Evolutionary conservation across 352 stramenopile species (phyloP).

Genomic region (Pythium monospermum): DNA sequence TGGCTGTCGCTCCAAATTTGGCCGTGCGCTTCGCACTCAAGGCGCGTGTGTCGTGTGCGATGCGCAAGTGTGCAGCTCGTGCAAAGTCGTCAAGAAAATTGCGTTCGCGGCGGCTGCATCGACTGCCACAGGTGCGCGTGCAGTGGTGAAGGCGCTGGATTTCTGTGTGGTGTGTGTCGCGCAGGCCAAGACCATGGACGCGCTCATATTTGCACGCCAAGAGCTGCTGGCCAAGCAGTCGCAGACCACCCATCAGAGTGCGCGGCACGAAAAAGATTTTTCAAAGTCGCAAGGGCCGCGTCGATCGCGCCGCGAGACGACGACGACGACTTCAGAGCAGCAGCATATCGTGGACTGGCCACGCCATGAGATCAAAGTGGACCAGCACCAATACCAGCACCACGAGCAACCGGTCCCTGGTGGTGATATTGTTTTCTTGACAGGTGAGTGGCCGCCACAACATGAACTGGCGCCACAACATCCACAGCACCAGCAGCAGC

Average conservation of each 20-base stretch:
- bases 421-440: too few relatives aligned
- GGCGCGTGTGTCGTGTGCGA: background rate
- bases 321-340: background rate
- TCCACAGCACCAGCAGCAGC: too few relatives aligned
- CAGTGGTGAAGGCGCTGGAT: background rate
- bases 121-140: too few relatives aligned
- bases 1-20: background rate
- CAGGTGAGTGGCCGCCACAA: too few relatives aligned
- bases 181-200: background rate
- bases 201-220: background rate
- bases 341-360: too few relatives aligned
- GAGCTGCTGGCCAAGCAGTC: background rate
- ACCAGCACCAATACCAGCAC: too few relatives aligned
- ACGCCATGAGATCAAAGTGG: too few relatives aligned
- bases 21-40: background rate
- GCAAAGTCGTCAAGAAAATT: background rate
- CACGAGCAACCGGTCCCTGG: too few relatives aligned
- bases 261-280: too few relatives aligned
- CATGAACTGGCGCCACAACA: too few relatives aligned
- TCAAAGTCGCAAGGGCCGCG: background rate
- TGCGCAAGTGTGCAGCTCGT: background rate
- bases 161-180: slow-evolving; percentile 2
- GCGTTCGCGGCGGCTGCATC: too few relatives aligned
- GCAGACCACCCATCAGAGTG: background rate
- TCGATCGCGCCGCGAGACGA: background rate